These are phyloP conservation scores for Kappamyces sp. DNA, from an alignment of 192 early-diverging fungal genomes.

Conservation along the genomic window DNA sequence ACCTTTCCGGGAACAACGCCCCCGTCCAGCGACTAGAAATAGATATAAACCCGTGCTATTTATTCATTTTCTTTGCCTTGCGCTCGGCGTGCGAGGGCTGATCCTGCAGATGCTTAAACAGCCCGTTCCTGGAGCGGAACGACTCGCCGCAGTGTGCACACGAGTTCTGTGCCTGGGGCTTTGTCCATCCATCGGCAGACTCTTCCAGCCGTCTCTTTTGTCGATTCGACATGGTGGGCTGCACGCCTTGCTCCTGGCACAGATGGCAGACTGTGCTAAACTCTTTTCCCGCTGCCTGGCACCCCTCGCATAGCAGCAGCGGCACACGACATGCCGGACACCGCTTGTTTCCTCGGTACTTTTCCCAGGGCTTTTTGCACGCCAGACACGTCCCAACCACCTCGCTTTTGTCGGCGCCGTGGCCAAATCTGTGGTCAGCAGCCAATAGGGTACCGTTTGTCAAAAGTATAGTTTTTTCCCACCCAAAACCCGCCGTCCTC, in stretches of 20 bases:
- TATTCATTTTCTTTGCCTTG: constrained; percentile 12
- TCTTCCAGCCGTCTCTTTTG: constrained; percentile 8
- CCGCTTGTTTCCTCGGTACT: constrained; percentile 19
- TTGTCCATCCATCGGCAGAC: neutral
- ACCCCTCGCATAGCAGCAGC: constrained; percentile 8
- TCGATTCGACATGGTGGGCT: constrained; percentile 1
- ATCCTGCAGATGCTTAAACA: constrained; percentile 13
- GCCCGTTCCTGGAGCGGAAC: constrained; percentile 6
- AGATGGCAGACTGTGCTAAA: constrained; percentile 10
- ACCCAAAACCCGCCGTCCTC: constrained; percentile 21
- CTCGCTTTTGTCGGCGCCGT: constrained; percentile 8
- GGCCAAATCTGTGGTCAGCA: neutral
- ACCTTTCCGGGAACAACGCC: too few relatives aligned
- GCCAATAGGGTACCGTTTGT: neutral
- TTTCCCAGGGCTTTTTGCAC: constrained; percentile 13
- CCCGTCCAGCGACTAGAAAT: too few relatives aligned
- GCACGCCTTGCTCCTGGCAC: constrained; percentile 9
- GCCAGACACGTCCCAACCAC: neutral
- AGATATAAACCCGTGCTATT: neutral
- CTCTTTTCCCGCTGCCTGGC: constrained; percentile 4
- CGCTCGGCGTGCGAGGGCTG: constrained; percentile 1
- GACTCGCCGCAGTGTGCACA: constrained; percentile 5
- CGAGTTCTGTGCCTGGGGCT: neutral
- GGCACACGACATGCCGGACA: constrained; percentile 13
- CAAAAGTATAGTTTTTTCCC: constrained; percentile 17